Conservation (phyloP, 2,329 filamentous ascomycete species). For the Aspergillus sp. region DNA sequence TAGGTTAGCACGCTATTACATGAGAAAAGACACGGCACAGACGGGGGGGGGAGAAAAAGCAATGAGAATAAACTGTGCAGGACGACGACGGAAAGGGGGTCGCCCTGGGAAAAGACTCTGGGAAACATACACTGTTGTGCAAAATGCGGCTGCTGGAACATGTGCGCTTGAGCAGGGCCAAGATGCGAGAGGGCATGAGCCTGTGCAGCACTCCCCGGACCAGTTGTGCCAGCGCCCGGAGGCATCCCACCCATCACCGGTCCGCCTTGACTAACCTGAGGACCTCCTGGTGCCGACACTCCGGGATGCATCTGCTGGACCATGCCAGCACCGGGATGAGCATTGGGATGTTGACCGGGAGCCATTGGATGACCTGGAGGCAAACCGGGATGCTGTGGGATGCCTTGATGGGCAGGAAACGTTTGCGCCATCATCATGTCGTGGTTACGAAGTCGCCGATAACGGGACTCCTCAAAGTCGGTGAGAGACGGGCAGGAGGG, state of each 20-base stretch:
- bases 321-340: constrained; percentile 54
- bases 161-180: constrained; percentile 56
- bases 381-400: constrained; percentile 60
- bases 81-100: neutral
- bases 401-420: constrained; percentile 61
- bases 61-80: neutral
- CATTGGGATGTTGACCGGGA: constrained; percentile 58
- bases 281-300: constrained; percentile 60
- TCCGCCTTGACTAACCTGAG: constrained; percentile 62
- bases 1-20: neutral
- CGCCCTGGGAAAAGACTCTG: neutral
- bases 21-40: neutral
- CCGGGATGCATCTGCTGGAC: constrained; percentile 63
- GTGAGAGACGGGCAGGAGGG: constrained; percentile 19
- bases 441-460: constrained; percentile 38
- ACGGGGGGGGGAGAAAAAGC: neutral
- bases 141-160: constrained; percentile 54
- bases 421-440: constrained; percentile 59
- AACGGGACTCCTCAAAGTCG: constrained; percentile 31
- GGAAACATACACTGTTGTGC: constrained; percentile 44
- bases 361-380: constrained; percentile 64
- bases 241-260: constrained; percentile 67
- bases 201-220: constrained; percentile 52
- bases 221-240: constrained; percentile 56
- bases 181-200: constrained; percentile 64